Base-by-base conservation (phyloP, 805 yeast species). In the Wickerhamiella qilinensis region DNA sequence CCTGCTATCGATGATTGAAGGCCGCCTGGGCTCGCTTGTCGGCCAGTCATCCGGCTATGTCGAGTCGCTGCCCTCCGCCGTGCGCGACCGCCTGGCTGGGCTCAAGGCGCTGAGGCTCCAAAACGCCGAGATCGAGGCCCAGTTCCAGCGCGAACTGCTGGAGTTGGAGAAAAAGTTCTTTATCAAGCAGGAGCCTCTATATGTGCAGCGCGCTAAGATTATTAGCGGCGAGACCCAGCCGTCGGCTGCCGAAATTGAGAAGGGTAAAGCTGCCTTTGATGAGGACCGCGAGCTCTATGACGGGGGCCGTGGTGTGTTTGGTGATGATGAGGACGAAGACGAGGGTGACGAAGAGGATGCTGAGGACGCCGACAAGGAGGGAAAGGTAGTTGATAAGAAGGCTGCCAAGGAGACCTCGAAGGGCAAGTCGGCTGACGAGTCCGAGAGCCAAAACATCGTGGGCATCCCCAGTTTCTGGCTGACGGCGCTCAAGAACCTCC, bases 381-480 rank as follows among this genome's bases (percentile, higher is more conserved):
- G n/a, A 16, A 9, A 8, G 11, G n/a, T 16, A 11, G 8, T 9
- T 9, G n/a, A 9, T 16, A 63, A 59, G 9, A n/a, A n/a, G n/a
- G n/a, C n/a, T n/a, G n/a, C n/a, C n/a, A n/a, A n/a, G n/a, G n/a
- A n/a, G n/a, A 68, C 60, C 3, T 64, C 56, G 8, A 68, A 58
- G 9, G 65, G 56, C 5, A 68, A 60, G 16, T 65, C 58, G 3
- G 68, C 58, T 1, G 68, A 60, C 9, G 70, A 61, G 15, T 68
- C 59, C n/a, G 69, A 60, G 24, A 30, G 47, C 20, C 47, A 44
- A 15, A 57, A 54, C 2, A 64, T 58, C 22, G 64, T 59, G 17
- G 98, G 98, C 46, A 73, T 91, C 48, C 97, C 98, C 41, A 75
- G 80, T 36, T 91, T 91, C 68, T 91, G 98, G 98, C 69, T 88